Percentiles rank a stretch among this genome's conserved stretches.
Evolutionary conservation across 805 yeast genomes (phyloP).

Genomic region (Ogataea trehalophila): DNA sequence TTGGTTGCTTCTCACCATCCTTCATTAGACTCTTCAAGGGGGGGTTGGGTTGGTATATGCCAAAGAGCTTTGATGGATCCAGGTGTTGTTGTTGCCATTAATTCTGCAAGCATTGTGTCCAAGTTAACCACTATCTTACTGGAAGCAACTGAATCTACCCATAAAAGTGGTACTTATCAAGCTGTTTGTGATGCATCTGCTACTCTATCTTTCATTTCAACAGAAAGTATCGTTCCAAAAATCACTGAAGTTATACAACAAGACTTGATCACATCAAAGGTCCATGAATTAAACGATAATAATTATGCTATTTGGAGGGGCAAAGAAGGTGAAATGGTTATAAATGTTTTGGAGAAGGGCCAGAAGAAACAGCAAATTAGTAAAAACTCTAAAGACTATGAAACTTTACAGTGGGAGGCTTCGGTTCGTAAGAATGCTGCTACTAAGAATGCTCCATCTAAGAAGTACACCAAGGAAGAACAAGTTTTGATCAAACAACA

Average conservation of each 20-base stretch:
- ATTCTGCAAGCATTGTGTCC: conserved; percentile 25
- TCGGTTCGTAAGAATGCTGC: conserved; percentile 71
- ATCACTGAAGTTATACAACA: conserved; percentile 38
- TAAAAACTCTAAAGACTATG: conserved; percentile 80
- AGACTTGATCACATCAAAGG: conserved; percentile 35
- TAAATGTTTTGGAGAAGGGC: conserved; percentile 49
- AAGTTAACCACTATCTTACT: conserved; percentile 13
- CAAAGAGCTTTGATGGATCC: conserved; percentile 62
- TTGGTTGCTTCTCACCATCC: conserved; percentile 43
- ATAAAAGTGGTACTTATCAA: conserved; percentile 42
- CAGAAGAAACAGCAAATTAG: conserved; percentile 44
- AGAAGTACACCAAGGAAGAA: conserved; percentile 75
- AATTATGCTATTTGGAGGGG: conserved; percentile 64
- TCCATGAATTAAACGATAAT: conserved; percentile 40
- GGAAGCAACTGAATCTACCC: conserved; percentile 15
- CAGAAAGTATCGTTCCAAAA: conserved; percentile 49
- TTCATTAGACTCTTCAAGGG: conserved; percentile 30
- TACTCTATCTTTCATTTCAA: conserved; percentile 53
- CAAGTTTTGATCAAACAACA: conserved; percentile 58
- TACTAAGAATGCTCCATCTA: conserved; percentile 40
- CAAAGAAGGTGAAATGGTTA: conserved; percentile 62
- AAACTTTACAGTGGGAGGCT: conserved; percentile 86
- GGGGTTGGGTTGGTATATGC: conserved; percentile 77
- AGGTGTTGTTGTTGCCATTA: conserved; percentile 40
- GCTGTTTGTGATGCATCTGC: conserved; percentile 49